Conservation (phyloP, 108 stramenopile species). For the Cylindrotheca closterium region DNA sequence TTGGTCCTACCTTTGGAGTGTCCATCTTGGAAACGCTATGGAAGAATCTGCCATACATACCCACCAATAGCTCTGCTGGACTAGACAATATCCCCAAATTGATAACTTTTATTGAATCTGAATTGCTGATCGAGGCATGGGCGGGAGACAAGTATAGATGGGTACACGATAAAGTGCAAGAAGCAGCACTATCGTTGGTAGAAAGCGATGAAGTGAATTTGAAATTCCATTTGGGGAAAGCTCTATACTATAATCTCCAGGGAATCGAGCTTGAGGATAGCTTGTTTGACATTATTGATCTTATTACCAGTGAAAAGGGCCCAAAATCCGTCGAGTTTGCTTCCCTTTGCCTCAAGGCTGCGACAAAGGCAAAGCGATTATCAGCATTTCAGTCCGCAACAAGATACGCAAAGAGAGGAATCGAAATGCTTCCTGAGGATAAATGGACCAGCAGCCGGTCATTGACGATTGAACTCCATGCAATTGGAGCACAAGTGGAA, state of each 20-base stretch:
- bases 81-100: not conserved
- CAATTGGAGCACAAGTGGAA: conserved; percentile 2
- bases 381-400: conserved; percentile 1
- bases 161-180: too few species aligned
- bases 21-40: not conserved
- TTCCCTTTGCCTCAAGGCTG: conserved; percentile 2
- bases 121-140: not conserved
- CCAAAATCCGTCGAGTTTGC: conserved; percentile 3
- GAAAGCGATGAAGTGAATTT: conserved; percentile 3
- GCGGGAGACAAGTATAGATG: too few species aligned
- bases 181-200: conserved; percentile 33
- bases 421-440: conserved; percentile 1
- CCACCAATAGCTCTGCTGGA: too few species aligned
- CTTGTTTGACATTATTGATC: conserved; percentile 1
- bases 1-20: conserved; percentile 8
- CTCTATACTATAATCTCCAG: conserved; percentile 19
- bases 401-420: conserved; percentile 1
- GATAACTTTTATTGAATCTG: not conserved
- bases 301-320: not conserved
- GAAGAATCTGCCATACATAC: not conserved
- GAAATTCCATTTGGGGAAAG: conserved; percentile 43
- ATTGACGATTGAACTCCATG: not conserved
- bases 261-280: conserved; percentile 1
- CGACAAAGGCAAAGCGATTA: conserved; percentile 1
- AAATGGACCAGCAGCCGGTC: not conserved